Conservation (phyloP, 768 basidiomycete species). For the Lentinula raphanica region DNA sequence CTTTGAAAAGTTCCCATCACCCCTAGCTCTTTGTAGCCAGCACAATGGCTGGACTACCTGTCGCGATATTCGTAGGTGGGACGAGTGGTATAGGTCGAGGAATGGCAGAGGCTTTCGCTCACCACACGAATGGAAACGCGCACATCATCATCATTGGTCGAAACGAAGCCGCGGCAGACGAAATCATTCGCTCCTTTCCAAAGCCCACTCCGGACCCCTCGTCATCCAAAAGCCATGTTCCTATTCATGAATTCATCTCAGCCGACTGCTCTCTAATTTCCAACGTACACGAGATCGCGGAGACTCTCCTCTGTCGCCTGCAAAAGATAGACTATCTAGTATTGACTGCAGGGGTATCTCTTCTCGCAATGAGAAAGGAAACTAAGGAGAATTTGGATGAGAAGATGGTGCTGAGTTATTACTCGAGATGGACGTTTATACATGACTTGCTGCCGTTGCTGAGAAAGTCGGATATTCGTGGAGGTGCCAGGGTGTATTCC, state of each 20-base stretch:
- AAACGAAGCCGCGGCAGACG: constrained; percentile 27
- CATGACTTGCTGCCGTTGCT: constrained; percentile 26
- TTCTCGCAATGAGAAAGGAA: constrained; percentile 21
- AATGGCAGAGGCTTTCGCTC: constrained; percentile 29
- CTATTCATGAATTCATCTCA: constrained; percentile 28
- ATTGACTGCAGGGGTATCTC: constrained; percentile 21
- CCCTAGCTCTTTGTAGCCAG: background rate
- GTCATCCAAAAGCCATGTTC: constrained; percentile 7
- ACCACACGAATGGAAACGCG: constrained; percentile 31
- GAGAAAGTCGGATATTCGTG: constrained; percentile 11
- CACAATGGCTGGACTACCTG: constrained; percentile 1
- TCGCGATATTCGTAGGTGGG: constrained; percentile 22
- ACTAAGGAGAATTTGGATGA: constrained; percentile 30
- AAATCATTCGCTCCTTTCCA: constrained; percentile 27
- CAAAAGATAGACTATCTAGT: constrained; percentile 31
- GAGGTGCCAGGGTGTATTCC: constrained; percentile 26
- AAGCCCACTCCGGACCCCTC: constrained; percentile 3
- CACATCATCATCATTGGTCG: constrained; percentile 37
- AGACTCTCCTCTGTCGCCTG: constrained; percentile 20
- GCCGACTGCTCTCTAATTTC: constrained; percentile 32
- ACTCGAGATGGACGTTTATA: constrained; percentile 29
- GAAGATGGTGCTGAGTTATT: constrained; percentile 28
- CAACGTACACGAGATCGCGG: constrained; percentile 24
- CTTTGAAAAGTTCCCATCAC: background rate
- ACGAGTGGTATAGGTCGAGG: constrained; percentile 28